Evolutionary conservation across 140 eudicot genomes (phyloP).

Genomic region (Oenanthe javanica): DNA sequence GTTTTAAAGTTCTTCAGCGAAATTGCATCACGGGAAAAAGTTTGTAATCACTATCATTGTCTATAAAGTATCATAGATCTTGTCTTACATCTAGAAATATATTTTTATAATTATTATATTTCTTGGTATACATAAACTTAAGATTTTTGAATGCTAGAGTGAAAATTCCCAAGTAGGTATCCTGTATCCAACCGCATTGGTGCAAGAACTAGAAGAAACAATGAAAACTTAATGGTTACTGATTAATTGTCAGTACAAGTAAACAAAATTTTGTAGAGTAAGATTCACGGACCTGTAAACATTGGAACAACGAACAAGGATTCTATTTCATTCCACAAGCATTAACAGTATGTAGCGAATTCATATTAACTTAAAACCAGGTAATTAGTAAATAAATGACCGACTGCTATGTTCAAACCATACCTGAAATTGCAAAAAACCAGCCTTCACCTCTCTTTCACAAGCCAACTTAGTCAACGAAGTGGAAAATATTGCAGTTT

Average conservation of each 20-base stretch:
- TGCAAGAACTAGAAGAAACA: neutral
- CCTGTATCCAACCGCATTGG: neutral
- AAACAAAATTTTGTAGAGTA: neutral
- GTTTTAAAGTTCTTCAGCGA: neutral
- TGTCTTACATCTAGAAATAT: neutral
- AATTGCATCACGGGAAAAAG: neutral
- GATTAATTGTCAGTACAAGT: neutral
- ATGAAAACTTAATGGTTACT: neutral
- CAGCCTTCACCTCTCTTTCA: constrained; percentile 45
- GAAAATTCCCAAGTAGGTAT: neutral
- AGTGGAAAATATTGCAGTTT: constrained; percentile 70
- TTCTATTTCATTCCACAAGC: neutral
- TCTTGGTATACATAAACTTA: neutral
- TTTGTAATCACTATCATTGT: neutral
- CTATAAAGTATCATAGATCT: neutral
- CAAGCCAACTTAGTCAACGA: constrained; percentile 69
- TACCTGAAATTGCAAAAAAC: constrained; percentile 80
- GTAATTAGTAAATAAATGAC: neutral
- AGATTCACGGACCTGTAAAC: neutral
- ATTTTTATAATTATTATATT: neutral
- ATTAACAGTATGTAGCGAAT: neutral
- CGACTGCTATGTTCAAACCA: neutral
- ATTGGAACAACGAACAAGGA: neutral
- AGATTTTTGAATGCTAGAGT: neutral
- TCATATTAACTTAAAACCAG: neutral